Conservation (phyloP, 345 rosid species). For the Clarkia xantiana region DNA sequence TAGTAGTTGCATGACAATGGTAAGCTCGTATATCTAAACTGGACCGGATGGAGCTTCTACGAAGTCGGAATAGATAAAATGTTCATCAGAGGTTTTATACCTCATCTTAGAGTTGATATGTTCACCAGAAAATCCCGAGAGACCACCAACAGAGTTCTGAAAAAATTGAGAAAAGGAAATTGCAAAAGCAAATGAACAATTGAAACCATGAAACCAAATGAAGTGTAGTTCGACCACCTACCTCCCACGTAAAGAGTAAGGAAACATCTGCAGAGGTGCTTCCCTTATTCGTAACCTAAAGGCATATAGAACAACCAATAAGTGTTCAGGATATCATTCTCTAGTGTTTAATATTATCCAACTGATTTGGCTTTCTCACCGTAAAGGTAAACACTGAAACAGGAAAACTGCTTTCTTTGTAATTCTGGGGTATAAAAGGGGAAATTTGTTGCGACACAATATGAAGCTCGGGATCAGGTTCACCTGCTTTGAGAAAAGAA, state of each 20-base stretch:
- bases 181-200: not conserved
- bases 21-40: conserved; percentile 7
- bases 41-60: not conserved
- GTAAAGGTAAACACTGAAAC: conserved; percentile 72
- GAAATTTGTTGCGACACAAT: conserved; percentile 85
- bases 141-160: conserved; percentile 91
- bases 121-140: conserved; percentile 65
- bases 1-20: conserved; percentile 3
- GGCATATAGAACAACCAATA: conserved; percentile 8
- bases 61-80: not conserved
- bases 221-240: conserved; percentile 18
- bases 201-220: not conserved
- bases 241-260: conserved; percentile 90
- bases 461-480: conserved; percentile 84
- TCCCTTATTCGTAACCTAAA: conserved; percentile 65
- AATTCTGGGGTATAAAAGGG: conserved; percentile 84
- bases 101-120: conserved; percentile 58
- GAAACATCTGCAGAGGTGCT: conserved; percentile 53
- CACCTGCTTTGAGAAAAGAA: conserved; percentile 36
- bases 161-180: not conserved
- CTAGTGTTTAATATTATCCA: too few species aligned
- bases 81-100: conserved; percentile 21
- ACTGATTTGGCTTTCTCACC: conserved; percentile 23
- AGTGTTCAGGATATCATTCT: conserved; percentile 4
- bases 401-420: conserved; percentile 85